Base-by-base conservation (phyloP, 371 early-diverging fungal species). In the Mortierella polycephala region DNA sequence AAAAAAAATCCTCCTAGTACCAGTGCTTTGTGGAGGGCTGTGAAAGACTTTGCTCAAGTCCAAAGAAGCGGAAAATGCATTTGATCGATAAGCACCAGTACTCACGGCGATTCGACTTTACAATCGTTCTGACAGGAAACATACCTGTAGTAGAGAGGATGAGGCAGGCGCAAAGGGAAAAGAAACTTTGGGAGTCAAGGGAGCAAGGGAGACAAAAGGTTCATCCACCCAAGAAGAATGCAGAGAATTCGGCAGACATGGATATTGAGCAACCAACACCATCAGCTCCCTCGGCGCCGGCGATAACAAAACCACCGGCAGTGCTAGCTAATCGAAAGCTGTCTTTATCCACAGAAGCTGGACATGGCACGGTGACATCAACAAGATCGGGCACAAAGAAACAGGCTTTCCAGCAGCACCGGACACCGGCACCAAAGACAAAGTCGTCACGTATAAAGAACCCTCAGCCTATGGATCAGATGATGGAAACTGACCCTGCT, bases 21-120 rank as follows among this genome's bases (percentile, higher is more conserved):
- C 85, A 84, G 56, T 94, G 94, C 71, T 93, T 84, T 70, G 92
- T 94, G 5, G 88, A 90, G 49, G 85, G 72, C 1, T 94, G 94
- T 75, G 55, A 69, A 6, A 79, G 84, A 30, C 56, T 76, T 5
- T 90, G 86, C 59, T 76, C 82, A 6, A 82, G 83, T 1, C 85
- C 89, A 7, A 76, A 83, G 50, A 85, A 81, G 73, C 85, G 94
- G 46, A 67, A 84, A 59, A 65, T 84, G 30, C 94, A 94, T 80
- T 67, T 93, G 58, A 86, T 91, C 56, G 87, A 89, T 23, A 85
- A 87, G 57, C 94, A 94, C 59, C 57, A 82, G 10, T 94, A 89
- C 61, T 91, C 93, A 16, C 69, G 57, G 21, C 67, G 81, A 16
- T 94, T 90, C 75, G 86, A 92, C 10, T 93, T 92, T 81, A 83